These are phyloP conservation scores for Penicillium decumbens DNA, from an alignment of 2,329 filamentous ascomycete species.

Conservation along the genomic window DNA sequence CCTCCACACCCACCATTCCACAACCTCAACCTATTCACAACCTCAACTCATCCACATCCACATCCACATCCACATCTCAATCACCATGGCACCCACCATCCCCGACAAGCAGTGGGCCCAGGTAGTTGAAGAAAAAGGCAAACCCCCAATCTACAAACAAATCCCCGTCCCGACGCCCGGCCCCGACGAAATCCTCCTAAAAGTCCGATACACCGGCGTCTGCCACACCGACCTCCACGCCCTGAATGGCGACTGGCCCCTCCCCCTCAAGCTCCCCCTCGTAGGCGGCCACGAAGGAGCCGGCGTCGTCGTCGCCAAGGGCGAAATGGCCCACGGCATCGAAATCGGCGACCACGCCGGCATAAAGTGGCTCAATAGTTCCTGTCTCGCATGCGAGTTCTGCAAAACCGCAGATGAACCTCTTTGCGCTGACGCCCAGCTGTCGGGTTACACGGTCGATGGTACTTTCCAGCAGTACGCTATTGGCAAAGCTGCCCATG, in stretches of 20 bases:
- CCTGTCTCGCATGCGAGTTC: slow-evolving; percentile 77
- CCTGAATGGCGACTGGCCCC: slow-evolving; percentile 84
- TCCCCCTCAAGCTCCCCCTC: slow-evolving; percentile 74
- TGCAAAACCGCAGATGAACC: slow-evolving; percentile 78
- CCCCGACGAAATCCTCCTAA: slow-evolving; percentile 85
- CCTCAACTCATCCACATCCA: background rate
- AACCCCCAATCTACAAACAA: slow-evolving; percentile 52
- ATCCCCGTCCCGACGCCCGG: slow-evolving; percentile 77
- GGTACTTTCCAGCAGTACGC: slow-evolving; percentile 91
- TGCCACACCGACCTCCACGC: slow-evolving; percentile 84
- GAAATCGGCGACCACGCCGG: slow-evolving; percentile 80
- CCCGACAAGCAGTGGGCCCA: slow-evolving; percentile 87
- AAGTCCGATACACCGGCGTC: slow-evolving; percentile 84
- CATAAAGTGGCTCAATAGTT: slow-evolving; percentile 88
- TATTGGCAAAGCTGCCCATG: slow-evolving; percentile 79
- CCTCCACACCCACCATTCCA: background rate
- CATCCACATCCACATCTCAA: background rate
- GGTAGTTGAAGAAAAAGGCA: slow-evolving; percentile 77
- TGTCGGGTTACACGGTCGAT: slow-evolving; percentile 90
- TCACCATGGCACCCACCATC: slow-evolving; percentile 44
- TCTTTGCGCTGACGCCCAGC: slow-evolving; percentile 67
- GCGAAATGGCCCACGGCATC: slow-evolving; percentile 70
- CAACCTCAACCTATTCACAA: background rate
- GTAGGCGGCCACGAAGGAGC: slow-evolving; percentile 78
- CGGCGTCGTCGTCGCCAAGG: slow-evolving; percentile 74